phyloP scores from a whole-genome alignment of 2,329 filamentous ascomycete genomes.

The Sodiomyces alkalinus region DNA sequence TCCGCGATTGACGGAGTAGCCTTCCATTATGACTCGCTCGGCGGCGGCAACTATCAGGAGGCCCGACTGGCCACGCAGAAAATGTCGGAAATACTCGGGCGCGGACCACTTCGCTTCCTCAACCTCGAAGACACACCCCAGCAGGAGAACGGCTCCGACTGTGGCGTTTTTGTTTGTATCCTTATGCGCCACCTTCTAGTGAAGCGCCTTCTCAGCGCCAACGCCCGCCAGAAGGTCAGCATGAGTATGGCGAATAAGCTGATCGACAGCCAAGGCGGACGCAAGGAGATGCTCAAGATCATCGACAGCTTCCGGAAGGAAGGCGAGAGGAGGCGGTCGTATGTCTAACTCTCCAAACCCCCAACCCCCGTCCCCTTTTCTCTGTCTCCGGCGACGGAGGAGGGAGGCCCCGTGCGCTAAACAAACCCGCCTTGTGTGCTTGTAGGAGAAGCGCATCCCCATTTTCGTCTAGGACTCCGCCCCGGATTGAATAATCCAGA shows the following conservation, averaged over 20 bases:
- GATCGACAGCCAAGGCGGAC: slow-evolving; percentile 63
- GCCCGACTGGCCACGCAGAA: slow-evolving; percentile 55
- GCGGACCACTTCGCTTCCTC: slow-evolving; percentile 52
- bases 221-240: slow-evolving; percentile 71
- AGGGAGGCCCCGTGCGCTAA: background rate
- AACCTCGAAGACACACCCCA: slow-evolving; percentile 75
- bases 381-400: background rate
- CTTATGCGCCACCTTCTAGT: slow-evolving; percentile 89
- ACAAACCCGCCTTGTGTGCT: background rate
- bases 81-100: slow-evolving; percentile 51
- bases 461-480: slow-evolving; percentile 19
- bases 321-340: slow-evolving; percentile 71
- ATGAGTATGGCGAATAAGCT: slow-evolving; percentile 85
- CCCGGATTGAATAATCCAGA: slow-evolving; percentile 24
- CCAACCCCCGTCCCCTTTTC: background rate
- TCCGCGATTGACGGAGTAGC: slow-evolving; percentile 77
- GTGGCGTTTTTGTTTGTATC: slow-evolving; percentile 90
- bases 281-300: slow-evolving; percentile 83
- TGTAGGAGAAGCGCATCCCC: slow-evolving; percentile 20
- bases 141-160: slow-evolving; percentile 86
- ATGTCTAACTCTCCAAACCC: slow-evolving; percentile 21
- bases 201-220: slow-evolving; percentile 64
- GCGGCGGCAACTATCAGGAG: slow-evolving; percentile 58
- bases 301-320: slow-evolving; percentile 81
- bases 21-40: slow-evolving; percentile 91